Evolutionary conservation across 2,329 filamentous ascomycete genomes (phyloP).

Genomic region (Alternaria sp.): DNA sequence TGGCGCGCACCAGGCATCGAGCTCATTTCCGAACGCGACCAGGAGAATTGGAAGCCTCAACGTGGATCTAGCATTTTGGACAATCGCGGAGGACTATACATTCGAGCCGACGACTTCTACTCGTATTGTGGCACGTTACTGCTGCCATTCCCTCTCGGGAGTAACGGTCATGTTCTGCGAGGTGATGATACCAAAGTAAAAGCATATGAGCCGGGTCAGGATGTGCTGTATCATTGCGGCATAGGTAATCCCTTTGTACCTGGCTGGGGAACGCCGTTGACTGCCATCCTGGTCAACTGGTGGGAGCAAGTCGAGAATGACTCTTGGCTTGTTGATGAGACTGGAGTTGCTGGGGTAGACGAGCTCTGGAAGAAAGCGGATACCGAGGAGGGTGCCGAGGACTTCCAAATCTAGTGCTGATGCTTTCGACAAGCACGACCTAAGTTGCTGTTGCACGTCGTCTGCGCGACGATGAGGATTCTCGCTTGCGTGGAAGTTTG

Average conservation of each 20-base stretch:
- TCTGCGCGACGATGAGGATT: no score
- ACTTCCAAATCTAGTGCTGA: background rate
- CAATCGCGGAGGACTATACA: background rate
- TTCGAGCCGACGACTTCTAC: background rate
- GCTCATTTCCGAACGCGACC: background rate
- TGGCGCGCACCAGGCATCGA: background rate
- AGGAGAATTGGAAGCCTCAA: background rate
- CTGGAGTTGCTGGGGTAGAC: background rate
- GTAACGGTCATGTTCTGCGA: background rate
- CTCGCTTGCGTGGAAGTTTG: background rate
- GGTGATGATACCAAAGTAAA: background rate
- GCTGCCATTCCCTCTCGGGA: background rate
- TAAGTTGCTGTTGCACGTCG: no score
- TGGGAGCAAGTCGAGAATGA: background rate
- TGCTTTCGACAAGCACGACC: background rate
- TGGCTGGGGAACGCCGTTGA: background rate
- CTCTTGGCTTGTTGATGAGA: background rate
- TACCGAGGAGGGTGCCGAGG: background rate
- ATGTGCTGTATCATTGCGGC: background rate
- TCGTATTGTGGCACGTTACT: background rate
- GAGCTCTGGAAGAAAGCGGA: background rate
- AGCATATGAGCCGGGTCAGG: background rate
- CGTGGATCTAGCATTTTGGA: background rate
- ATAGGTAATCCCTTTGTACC: background rate
- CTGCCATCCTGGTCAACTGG: background rate